Evolutionary conservation across 2,329 filamentous ascomycete genomes (phyloP).

Genomic region (Scortechinia acanthostroma): DNA sequence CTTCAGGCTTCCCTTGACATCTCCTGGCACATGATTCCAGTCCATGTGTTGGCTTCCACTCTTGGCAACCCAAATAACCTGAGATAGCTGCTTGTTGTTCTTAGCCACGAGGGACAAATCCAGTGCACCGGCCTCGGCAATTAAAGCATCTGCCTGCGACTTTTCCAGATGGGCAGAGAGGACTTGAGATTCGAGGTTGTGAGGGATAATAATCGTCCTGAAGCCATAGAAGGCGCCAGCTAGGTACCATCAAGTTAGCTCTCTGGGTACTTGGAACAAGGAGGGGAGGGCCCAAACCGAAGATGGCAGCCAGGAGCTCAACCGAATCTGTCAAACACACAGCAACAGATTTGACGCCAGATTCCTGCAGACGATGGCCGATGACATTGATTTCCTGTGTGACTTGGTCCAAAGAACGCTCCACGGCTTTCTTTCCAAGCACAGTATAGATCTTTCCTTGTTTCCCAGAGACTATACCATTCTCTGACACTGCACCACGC

Average conservation of each 20-base stretch:
- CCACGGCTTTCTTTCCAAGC: conserved; percentile 68
- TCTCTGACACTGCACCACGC: conserved; percentile 53
- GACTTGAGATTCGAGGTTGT: conserved; percentile 63
- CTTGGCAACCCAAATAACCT: conserved; percentile 88
- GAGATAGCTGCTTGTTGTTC: conserved; percentile 63
- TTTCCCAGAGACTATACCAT: conserved; percentile 49
- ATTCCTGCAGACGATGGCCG: conserved; percentile 68
- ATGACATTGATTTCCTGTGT: conserved; percentile 83
- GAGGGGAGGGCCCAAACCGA: conserved; percentile 64
- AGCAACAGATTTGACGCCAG: conserved; percentile 71
- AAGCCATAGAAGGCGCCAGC: conserved; percentile 59
- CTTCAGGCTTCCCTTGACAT: conserved; percentile 57
- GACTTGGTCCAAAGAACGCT: conserved; percentile 69
- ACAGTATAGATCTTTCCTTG: conserved; percentile 72
- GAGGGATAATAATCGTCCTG: conserved; percentile 78
- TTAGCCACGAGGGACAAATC: conserved; percentile 62
- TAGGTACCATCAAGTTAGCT: too few species aligned
- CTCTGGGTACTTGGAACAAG: too few species aligned
- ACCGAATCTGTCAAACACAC: conserved; percentile 89
- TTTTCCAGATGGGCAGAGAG: conserved; percentile 67
- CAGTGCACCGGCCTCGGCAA: conserved; percentile 80
- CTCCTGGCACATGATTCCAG: conserved; percentile 75
- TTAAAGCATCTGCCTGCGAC: conserved; percentile 71
- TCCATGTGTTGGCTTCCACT: conserved; percentile 86
- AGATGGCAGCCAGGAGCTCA: conserved; percentile 75